A percentile compares a stretch with the other conserved stretches of the same genome.
phyloP scores from a whole-genome alignment of 1,284 basidiomycete genomes.

The Fomitopsis pinicola region DNA sequence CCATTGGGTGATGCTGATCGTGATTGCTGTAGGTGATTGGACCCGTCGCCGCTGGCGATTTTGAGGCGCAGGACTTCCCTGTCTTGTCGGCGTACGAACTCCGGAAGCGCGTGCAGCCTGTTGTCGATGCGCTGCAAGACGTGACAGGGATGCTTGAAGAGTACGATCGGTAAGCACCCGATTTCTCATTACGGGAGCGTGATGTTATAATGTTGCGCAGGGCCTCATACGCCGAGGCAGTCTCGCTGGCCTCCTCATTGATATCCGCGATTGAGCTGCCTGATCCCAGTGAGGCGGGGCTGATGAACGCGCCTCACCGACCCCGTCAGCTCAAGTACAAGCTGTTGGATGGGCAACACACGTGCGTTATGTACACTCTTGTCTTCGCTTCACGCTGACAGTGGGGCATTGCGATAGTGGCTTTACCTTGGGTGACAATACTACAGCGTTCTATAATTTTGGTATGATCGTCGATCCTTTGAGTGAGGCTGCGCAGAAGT shows the following conservation, averaged over 20 bases:
- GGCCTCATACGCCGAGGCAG: constrained; percentile 50
- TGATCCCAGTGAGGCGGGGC: constrained; percentile 68
- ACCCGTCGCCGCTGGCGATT: constrained; percentile 51
- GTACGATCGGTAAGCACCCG: background rate
- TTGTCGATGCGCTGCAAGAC: constrained; percentile 58
- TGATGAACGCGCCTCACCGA: constrained; percentile 60
- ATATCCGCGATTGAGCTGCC: constrained; percentile 63
- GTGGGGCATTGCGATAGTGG: constrained; percentile 37
- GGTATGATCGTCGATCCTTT: constrained; percentile 82
- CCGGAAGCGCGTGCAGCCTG: constrained; percentile 61
- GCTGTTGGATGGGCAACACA: constrained; percentile 53
- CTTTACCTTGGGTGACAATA: constrained; percentile 66
- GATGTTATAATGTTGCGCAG: constrained; percentile 29
- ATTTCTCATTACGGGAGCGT: background rate
- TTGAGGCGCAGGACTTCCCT: constrained; percentile 64
- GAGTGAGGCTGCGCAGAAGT: constrained; percentile 81
- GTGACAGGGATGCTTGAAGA: constrained; percentile 39
- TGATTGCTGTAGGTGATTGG: constrained; percentile 53
- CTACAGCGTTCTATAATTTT: constrained; percentile 68
- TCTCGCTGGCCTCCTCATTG: constrained; percentile 66
- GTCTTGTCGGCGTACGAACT: constrained; percentile 71
- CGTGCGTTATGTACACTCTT: constrained; percentile 36
- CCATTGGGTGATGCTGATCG: background rate
- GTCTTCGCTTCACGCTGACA: background rate
- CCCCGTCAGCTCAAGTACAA: constrained; percentile 60